A percentile compares a stretch with the other conserved stretches of the same genome.
phyloP scores from a whole-genome alignment of 768 basidiomycete species.

The Cystofilobasidium macerans region DNA sequence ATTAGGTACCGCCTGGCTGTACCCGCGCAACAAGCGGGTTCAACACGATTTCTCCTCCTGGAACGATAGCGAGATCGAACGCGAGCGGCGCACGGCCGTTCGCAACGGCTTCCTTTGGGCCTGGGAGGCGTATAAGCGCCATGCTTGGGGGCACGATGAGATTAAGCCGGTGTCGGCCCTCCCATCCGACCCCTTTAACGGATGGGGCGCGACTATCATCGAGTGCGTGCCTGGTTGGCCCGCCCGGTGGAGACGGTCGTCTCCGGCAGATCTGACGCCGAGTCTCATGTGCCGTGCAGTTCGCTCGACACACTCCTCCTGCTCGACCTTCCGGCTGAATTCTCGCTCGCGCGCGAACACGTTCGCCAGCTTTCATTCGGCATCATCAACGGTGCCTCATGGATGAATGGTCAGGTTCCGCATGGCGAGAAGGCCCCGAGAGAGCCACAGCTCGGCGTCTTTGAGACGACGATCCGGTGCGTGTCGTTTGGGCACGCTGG shows the following conservation, averaged over 20 bases:
- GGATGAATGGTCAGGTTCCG: conserved; percentile 1
- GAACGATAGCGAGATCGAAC: conserved; percentile 13
- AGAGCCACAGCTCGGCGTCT: conserved; percentile 31
- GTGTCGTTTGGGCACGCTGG: too few relatives aligned
- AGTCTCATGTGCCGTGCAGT: neutral
- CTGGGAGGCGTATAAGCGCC: conserved; percentile 29
- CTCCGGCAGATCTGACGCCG: too few relatives aligned
- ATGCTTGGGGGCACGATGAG: conserved; percentile 33
- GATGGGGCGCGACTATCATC: conserved; percentile 35
- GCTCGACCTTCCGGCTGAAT: conserved; percentile 33
- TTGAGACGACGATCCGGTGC: conserved; percentile 43
- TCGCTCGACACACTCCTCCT: conserved; percentile 33
- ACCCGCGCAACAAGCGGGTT: neutral
- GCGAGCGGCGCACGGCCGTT: conserved; percentile 27
- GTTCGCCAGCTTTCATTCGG: conserved; percentile 32
- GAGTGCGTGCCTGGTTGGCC: conserved; percentile 28
- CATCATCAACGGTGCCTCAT: conserved; percentile 24
- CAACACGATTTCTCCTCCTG: neutral
- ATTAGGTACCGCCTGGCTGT: neutral
- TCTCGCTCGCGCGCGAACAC: conserved; percentile 34
- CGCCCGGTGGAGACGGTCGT: too few relatives aligned
- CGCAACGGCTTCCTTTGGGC: conserved; percentile 30
- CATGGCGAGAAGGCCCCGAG: neutral
- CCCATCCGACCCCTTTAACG: conserved; percentile 30
- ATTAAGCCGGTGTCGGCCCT: conserved; percentile 27